Conservation (phyloP, 257 asterid genomes). For the Leonotis leonurus region DNA sequence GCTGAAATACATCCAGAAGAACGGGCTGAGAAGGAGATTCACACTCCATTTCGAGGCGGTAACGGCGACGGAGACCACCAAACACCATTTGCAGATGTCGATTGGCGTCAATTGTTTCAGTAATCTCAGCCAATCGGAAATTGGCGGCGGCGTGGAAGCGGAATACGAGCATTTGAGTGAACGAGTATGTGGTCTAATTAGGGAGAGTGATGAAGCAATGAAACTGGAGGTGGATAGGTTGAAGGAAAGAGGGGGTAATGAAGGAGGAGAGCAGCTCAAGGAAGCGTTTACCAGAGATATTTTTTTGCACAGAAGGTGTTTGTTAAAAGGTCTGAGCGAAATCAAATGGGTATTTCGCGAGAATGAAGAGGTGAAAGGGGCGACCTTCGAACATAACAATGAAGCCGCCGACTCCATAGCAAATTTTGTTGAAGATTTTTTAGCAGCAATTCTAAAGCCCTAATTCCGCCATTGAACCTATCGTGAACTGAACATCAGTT, state of each 20-base stretch:
- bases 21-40: conserved; percentile 49
- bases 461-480: conserved; percentile 19
- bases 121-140: conserved; percentile 18
- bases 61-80: conserved; percentile 38
- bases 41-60: conserved; percentile 58
- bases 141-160: conserved; percentile 21
- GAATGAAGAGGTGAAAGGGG: conserved; percentile 27
- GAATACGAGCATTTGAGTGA: conserved; percentile 34
- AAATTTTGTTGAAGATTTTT: background rate
- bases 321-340: conserved; percentile 52
- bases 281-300: conserved; percentile 12
- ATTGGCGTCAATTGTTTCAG: conserved; percentile 59
- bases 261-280: no score
- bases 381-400: conserved; percentile 42
- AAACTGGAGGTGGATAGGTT: background rate
- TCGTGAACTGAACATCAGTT: no score
- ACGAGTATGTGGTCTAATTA: conserved; percentile 19
- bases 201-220: background rate
- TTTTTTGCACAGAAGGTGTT: conserved; percentile 34
- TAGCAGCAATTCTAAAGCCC: conserved; percentile 9
- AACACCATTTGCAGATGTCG: conserved; percentile 58
- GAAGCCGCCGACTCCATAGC: conserved; percentile 49
- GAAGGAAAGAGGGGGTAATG: background rate
- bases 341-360: background rate
- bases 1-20: conserved; percentile 92